phyloP scores from a whole-genome alignment of 2,329 filamentous ascomycete species.

The Catunica adiposa region DNA sequence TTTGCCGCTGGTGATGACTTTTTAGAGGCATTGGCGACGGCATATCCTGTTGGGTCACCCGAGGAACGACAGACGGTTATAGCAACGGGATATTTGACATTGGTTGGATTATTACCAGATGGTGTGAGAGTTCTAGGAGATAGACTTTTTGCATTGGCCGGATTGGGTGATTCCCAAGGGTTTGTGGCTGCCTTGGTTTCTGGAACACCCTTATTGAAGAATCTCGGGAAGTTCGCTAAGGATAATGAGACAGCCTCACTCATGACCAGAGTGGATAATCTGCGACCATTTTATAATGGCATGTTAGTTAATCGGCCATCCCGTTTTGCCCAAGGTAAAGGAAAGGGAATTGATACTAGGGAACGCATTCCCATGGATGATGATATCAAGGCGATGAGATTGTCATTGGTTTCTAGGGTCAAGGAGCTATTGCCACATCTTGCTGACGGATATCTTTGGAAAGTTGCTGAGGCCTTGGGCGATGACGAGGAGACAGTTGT shows the following conservation, averaged over 20 bases:
- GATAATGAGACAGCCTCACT: conserved; percentile 15
- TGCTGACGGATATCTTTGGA: conserved; percentile 65
- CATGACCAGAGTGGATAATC: neutral
- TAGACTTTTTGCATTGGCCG: conserved; percentile 66
- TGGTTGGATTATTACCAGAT: conserved; percentile 52
- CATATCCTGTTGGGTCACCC: conserved; percentile 48
- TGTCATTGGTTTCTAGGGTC: conserved; percentile 77
- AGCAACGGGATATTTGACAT: conserved; percentile 56
- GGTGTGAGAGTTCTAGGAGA: conserved; percentile 57
- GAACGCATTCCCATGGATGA: conserved; percentile 25
- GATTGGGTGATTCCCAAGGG: conserved; percentile 50
- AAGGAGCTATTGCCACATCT: conserved; percentile 86
- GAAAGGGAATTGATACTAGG: conserved; percentile 50
- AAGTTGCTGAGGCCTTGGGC: conserved; percentile 61
- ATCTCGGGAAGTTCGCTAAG: conserved; percentile 33
- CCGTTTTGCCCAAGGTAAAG: conserved; percentile 22
- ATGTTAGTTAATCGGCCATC: neutral
- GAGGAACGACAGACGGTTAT: conserved; percentile 44
- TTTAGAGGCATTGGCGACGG: conserved; percentile 54
- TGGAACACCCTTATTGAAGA: conserved; percentile 57
- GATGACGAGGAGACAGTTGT: conserved; percentile 67
- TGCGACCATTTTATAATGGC: neutral
- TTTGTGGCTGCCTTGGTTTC: conserved; percentile 73
- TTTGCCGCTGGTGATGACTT: conserved; percentile 80
- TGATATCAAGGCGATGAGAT: conserved; percentile 57